These are phyloP conservation scores for Globisporangium alternatum DNA, from an alignment of 352 stramenopile genomes.

Conservation along the genomic window DNA sequence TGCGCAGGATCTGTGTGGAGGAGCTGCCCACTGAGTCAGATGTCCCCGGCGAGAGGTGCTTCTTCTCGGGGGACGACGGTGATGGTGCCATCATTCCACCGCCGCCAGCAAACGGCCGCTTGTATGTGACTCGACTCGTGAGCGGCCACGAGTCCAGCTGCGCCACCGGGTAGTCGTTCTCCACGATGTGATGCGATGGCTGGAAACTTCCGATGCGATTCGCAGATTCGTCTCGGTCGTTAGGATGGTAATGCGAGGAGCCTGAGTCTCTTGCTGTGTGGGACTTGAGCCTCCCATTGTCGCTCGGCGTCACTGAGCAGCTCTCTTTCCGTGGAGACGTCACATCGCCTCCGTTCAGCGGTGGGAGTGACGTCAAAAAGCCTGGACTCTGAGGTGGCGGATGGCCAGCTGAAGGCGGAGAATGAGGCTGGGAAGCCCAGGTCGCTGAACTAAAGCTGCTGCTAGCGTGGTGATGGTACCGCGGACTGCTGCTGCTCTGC, in stretches of 20 bases:
- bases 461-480: background rate
- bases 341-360: background rate
- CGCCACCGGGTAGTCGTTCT: slow-evolving; percentile 25
- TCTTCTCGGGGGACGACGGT: background rate
- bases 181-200: background rate
- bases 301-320: background rate
- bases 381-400: background rate
- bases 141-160: slow-evolving; percentile 43
- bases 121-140: slow-evolving; percentile 15
- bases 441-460: background rate
- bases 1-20: slow-evolving; percentile 6
- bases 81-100: background rate
- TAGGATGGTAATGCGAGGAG: background rate
- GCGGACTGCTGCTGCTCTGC: background rate
- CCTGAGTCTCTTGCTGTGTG: background rate
- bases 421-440: background rate
- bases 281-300: background rate
- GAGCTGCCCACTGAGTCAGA: background rate
- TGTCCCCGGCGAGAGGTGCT: background rate
- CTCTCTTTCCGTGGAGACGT: slow-evolving; percentile 9
- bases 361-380: slow-evolving; percentile 1
- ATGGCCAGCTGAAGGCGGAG: background rate
- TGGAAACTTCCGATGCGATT: background rate
- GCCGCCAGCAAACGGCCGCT: slow-evolving; percentile 5
- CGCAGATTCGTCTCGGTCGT: background rate